These are phyloP conservation scores for Globisporangium uncinulatum DNA, from an alignment of 352 stramenopile genomes.

Conservation along the genomic window DNA sequence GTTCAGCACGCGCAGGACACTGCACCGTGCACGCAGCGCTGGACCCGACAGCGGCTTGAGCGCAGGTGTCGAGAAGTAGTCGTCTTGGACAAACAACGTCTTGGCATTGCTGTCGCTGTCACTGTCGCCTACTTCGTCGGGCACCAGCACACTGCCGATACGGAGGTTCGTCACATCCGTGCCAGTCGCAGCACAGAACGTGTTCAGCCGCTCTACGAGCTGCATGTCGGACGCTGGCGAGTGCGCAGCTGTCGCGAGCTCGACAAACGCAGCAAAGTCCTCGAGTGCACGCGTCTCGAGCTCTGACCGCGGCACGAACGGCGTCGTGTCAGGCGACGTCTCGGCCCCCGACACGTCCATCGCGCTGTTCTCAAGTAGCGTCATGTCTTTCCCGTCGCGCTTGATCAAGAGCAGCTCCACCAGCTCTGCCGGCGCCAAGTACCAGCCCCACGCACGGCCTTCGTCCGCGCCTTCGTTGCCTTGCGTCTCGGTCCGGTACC, in stretches of 20 bases:
- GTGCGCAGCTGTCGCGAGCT: constrained; percentile 58
- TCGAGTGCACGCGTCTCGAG: constrained; percentile 40
- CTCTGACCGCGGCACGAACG: constrained; percentile 41
- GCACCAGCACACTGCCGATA: constrained; percentile 55
- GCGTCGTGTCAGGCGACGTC: constrained; percentile 20
- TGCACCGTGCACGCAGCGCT: constrained; percentile 86
- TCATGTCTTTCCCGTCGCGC: constrained; percentile 83
- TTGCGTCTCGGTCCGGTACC: constrained; percentile 95
- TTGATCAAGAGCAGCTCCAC: constrained; percentile 73
- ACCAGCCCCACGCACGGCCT: constrained; percentile 93
- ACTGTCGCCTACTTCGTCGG: constrained; percentile 16
- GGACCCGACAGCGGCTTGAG: constrained; percentile 54
- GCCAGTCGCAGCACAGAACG: constrained; percentile 68
- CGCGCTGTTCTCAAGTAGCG: constrained; percentile 71
- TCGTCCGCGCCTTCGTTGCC: constrained; percentile 93
- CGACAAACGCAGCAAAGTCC: constrained; percentile 51
- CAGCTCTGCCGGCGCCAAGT: constrained; percentile 92
- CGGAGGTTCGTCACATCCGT: constrained; percentile 79
- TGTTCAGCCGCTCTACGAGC: constrained; percentile 81
- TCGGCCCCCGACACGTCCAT: constrained; percentile 54
- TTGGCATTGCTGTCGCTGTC: neutral
- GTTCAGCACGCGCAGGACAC: constrained; percentile 91
- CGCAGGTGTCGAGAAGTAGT: constrained; percentile 67
- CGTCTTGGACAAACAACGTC: constrained; percentile 47
- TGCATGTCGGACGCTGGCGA: constrained; percentile 73